Evolutionary conservation across 2,329 filamentous ascomycete species (phyloP), one percentile per base, ranked within the genome.

Genomic region (Talaromyces sp.): DNA sequence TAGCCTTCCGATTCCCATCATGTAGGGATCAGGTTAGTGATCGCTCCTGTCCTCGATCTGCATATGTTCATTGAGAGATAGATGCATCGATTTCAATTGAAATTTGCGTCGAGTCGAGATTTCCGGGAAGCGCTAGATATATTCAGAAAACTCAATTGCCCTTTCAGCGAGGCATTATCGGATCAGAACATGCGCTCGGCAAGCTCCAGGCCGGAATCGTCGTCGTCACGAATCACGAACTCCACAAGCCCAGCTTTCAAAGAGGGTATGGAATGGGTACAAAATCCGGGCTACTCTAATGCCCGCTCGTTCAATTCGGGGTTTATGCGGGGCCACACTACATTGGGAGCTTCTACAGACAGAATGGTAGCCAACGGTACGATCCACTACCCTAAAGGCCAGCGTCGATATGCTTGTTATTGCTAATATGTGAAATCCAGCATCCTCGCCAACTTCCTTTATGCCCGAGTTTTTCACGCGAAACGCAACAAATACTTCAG

Each of bases 21-120:
- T 65, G 63, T 64, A 68, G 70, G 64, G 67, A 71, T 69, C 70
- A 73, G 71, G 76, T 76, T 68, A 60, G 66, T 66, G 39, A 16
- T 22, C 33, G 22, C 3, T 3, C 22, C 56, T 35, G 2, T 13
- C 5, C 8, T 57, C 10, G n/a, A 56, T 49, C 50, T 19, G 68
- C 35, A 22, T 24, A 10, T 10, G 58, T 70, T 73, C 58, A 68
- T n/a, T 3, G 24, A n/a, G 31, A 3, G 6, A 13, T 65, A 82
- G 80, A 70, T 78, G 19, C 77, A 78, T 33, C 77, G 80, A 8
- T 81, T 82, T 22, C 80, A 82, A 63, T 72, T 82, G 65, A 81
- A 80, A 62, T 81, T 82, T 61, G 69, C 70, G 1, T 74, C 71
- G 1, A 74, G 78, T 47, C 70, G 71, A 24, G 79, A 82, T 63